Evolutionary conservation across 2,329 filamentous ascomycete genomes (phyloP).

Genomic region (Alternaria postmessia): DNA sequence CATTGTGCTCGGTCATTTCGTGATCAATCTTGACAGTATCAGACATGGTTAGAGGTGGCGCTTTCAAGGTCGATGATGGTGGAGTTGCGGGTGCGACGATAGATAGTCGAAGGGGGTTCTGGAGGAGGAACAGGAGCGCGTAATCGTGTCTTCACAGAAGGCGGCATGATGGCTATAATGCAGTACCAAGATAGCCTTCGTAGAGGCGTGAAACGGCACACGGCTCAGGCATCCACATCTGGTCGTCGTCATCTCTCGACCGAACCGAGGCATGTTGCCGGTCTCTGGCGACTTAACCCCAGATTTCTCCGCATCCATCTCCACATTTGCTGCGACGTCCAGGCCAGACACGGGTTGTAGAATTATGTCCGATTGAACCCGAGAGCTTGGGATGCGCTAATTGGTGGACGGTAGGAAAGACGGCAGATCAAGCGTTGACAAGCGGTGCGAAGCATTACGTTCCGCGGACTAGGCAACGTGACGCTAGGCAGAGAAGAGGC

Average conservation of each 20-base stretch:
- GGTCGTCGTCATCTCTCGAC: conserved; percentile 14
- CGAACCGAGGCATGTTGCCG: conserved; percentile 12
- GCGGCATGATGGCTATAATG: neutral
- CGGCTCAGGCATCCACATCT: neutral
- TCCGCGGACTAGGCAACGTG: conserved; percentile 4
- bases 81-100: neutral
- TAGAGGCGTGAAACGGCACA: neutral
- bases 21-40: conserved; percentile 22
- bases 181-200: neutral
- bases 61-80: neutral
- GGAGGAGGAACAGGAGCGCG: neutral
- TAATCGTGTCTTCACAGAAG: neutral
- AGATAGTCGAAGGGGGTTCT: neutral
- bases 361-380: neutral
- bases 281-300: conserved; percentile 1
- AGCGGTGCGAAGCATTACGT: conserved; percentile 4
- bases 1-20: conserved; percentile 27
- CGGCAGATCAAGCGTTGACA: conserved; percentile 6
- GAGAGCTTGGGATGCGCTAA: neutral
- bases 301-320: conserved; percentile 7
- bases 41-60: conserved; percentile 17
- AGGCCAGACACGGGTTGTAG: neutral
- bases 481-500: conserved; percentile 2
- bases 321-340: neutral
- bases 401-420: neutral